Evolutionary conservation across 2,329 filamentous ascomycete genomes (phyloP).

Genomic region (Graphiopsis chlorocephala): DNA sequence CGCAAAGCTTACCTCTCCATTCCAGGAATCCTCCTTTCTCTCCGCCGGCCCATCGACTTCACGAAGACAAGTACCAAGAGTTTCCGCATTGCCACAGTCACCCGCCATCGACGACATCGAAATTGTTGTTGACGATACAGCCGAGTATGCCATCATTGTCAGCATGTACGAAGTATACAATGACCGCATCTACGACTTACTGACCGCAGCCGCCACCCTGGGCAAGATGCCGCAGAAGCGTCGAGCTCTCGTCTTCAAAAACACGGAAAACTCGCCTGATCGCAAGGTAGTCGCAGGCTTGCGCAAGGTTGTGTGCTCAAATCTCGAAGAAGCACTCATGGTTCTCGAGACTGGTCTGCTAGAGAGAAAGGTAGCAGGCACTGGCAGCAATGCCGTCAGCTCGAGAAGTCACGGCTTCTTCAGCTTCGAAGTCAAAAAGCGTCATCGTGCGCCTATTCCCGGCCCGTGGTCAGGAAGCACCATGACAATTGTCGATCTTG

Average conservation of each 20-base stretch:
- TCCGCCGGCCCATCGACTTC: conserved; percentile 41
- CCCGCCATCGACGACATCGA: conserved; percentile 72
- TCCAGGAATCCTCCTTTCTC: conserved; percentile 40
- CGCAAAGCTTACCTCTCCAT: conserved; percentile 29
- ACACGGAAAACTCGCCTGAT: conserved; percentile 81
- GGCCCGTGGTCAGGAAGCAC: conserved; percentile 71
- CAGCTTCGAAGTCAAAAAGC: conserved; percentile 89
- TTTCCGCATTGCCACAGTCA: conserved; percentile 67
- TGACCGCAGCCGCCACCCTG: conserved; percentile 61
- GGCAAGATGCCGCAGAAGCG: conserved; percentile 56
- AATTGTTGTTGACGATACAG: conserved; percentile 63
- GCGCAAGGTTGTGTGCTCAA: conserved; percentile 83
- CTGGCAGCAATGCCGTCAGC: conserved; percentile 87
- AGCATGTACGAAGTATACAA: conserved; percentile 99
- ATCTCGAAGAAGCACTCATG: conserved; percentile 77
- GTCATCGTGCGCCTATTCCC: conserved; percentile 49
- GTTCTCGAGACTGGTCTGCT: conserved; percentile 86
- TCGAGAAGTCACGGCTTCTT: conserved; percentile 96
- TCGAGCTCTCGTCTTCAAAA: conserved; percentile 86
- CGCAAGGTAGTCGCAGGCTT: conserved; percentile 93
- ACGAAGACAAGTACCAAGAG: conserved; percentile 60
- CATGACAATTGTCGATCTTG: conserved; percentile 86
- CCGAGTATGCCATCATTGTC: conserved; percentile 83
- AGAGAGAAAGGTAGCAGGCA: conserved; percentile 83
- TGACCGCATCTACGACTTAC: conserved; percentile 91